These are phyloP conservation scores for Populus deltoides DNA, from an alignment of 345 rosid genomes.

Conservation along the genomic window DNA sequence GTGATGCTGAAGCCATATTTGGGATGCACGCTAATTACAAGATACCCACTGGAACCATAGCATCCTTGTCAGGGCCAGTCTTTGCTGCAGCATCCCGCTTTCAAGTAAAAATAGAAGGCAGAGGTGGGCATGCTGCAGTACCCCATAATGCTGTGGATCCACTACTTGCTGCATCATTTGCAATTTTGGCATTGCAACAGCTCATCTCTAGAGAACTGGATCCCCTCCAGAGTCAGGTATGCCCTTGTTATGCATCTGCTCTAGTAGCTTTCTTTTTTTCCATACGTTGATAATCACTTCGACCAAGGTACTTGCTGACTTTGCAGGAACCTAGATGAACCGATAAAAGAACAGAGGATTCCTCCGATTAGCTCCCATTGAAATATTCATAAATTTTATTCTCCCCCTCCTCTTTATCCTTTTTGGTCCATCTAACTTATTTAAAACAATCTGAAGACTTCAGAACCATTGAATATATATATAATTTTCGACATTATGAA, in stretches of 20 bases:
- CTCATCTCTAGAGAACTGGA: constrained; percentile 74
- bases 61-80: constrained; percentile 55
- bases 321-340: neutral
- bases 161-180: constrained; percentile 60
- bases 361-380: neutral
- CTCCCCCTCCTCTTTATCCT: neutral
- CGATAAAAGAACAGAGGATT: neutral
- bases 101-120: constrained; percentile 54
- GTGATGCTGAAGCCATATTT: constrained; percentile 86
- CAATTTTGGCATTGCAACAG: constrained; percentile 75
- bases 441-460: neutral
- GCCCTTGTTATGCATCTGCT: neutral
- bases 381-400: neutral
- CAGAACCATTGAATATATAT: too few relatives aligned
- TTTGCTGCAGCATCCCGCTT: constrained; percentile 58
- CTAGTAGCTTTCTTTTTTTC: neutral
- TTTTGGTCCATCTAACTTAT: neutral
- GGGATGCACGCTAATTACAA: constrained; percentile 54
- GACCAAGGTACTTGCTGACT: too few relatives aligned
- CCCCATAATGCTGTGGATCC: constrained; percentile 63
- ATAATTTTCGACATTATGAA: neutral
- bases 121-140: constrained; percentile 55
- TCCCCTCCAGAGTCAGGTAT: constrained; percentile 64
- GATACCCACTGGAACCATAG: constrained; percentile 53
- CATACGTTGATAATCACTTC: neutral